phyloP scores from a whole-genome alignment of 2,329 filamentous ascomycete species.

The Xylaria sp. region DNA sequence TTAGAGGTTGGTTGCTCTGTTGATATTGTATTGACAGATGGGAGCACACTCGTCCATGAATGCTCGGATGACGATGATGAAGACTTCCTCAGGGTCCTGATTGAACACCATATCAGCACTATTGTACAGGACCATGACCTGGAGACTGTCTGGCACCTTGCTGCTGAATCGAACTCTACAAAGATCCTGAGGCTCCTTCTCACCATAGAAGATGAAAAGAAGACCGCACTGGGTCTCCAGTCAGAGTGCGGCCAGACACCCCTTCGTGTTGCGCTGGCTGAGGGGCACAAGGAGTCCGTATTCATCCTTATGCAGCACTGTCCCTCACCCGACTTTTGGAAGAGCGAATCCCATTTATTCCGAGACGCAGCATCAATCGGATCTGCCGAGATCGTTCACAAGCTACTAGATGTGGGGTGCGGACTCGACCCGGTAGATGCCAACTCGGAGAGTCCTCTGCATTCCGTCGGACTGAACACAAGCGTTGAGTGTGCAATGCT shows the following conservation, averaged over 20 bases:
- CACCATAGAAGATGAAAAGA: constrained; percentile 1
- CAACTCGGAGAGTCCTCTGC: constrained; percentile 5
- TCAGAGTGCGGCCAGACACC: background rate
- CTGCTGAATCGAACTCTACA: background rate
- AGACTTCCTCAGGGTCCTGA: constrained; percentile 10
- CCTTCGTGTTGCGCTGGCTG: background rate
- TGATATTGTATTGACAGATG: background rate
- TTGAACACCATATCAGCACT: constrained; percentile 2
- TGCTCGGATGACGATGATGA: background rate
- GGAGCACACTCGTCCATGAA: background rate
- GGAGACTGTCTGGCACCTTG: constrained; percentile 7
- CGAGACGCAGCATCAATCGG: background rate
- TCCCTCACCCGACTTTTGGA: background rate
- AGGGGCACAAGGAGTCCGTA: constrained; percentile 9
- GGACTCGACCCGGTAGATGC: background rate
- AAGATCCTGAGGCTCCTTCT: constrained; percentile 12
- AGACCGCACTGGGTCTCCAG: constrained; percentile 7
- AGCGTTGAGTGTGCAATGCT: constrained; percentile 7
- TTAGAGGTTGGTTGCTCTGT: background rate
- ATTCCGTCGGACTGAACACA: constrained; percentile 4
- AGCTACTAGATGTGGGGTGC: background rate
- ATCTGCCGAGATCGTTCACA: constrained; percentile 8
- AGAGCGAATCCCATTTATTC: background rate
- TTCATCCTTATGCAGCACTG: constrained; percentile 10
- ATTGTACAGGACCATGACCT: background rate